phyloP scores from a whole-genome alignment of 805 yeast genomes.

The Candida mattraensis region DNA sequence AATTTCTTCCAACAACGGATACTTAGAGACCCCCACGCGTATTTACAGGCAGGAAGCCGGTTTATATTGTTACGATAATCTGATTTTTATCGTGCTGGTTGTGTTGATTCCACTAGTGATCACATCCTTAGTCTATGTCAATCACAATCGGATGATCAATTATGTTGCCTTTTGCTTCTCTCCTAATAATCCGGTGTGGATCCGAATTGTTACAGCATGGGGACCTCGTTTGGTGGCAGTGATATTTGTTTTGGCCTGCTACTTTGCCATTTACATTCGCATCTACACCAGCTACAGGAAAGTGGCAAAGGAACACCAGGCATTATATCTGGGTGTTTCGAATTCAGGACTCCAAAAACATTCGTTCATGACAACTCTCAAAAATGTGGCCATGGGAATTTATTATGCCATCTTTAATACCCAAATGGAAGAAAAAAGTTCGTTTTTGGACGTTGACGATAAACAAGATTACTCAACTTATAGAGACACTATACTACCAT shows the following conservation, averaged over 20 bases:
- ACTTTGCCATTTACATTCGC: constrained; percentile 22
- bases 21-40: constrained; percentile 10
- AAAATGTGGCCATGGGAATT: constrained; percentile 15
- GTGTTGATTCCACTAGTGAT: constrained; percentile 12
- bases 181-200: constrained; percentile 18
- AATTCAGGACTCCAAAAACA: no score
- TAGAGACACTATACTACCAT: constrained; percentile 1
- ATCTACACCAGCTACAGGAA: constrained; percentile 14
- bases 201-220: constrained; percentile 20
- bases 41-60: constrained; percentile 21
- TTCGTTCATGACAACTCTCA: neutral
- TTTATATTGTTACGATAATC: constrained; percentile 14
- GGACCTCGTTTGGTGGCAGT: constrained; percentile 15
- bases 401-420: constrained; percentile 17
- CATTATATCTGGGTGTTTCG: constrained; percentile 2
- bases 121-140: constrained; percentile 12
- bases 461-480: neutral
- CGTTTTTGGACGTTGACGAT: constrained; percentile 5
- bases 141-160: constrained; percentile 15
- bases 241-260: constrained; percentile 14
- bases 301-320: constrained; percentile 15
- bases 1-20: constrained; percentile 14
- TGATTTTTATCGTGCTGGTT: constrained; percentile 2
- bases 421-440: constrained; percentile 9
- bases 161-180: constrained; percentile 18